These are phyloP conservation scores for Takakia lepidozioides DNA, from an alignment of 225 moss, liverwort and hornwort genomes.

Conservation along the genomic window DNA sequence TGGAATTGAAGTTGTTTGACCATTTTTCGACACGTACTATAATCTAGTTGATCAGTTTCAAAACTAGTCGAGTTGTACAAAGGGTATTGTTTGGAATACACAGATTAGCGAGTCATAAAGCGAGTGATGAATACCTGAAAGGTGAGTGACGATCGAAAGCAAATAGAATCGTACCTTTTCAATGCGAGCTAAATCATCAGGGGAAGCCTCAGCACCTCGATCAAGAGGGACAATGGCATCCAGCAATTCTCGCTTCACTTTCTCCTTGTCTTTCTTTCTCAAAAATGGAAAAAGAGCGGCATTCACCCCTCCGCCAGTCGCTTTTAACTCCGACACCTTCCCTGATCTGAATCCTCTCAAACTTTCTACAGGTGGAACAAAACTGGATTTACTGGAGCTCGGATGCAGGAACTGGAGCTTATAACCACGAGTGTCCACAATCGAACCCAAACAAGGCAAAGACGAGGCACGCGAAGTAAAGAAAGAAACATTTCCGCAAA, in stretches of 20 bases:
- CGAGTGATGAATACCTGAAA: not conserved
- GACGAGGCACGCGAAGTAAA: no score
- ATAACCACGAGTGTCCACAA: no score
- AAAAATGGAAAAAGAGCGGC: conserved; percentile 57
- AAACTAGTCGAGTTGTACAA: not conserved
- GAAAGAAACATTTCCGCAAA: no score
- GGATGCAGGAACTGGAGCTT: no score
- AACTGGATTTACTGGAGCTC: not conserved
- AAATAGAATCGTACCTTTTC: conserved; percentile 36
- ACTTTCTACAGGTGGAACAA: not conserved
- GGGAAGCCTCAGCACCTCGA: conserved; percentile 58
- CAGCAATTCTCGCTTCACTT: conserved; percentile 62
- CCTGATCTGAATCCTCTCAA: not conserved
- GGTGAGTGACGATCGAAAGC: not conserved
- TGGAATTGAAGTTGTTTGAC: no score
- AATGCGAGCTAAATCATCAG: conserved; percentile 51
- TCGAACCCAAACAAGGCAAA: no score
- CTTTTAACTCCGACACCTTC: not conserved
- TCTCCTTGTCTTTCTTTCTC: conserved; percentile 44
- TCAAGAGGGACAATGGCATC: conserved; percentile 61
- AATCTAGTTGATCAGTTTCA: no score
- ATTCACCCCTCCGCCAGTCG: not conserved
- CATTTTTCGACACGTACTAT: no score
- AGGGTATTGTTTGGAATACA: not conserved
- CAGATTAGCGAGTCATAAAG: not conserved